Evolutionary conservation across 768 basidiomycete genomes (phyloP).

Genomic region (Grammothele lineata): DNA sequence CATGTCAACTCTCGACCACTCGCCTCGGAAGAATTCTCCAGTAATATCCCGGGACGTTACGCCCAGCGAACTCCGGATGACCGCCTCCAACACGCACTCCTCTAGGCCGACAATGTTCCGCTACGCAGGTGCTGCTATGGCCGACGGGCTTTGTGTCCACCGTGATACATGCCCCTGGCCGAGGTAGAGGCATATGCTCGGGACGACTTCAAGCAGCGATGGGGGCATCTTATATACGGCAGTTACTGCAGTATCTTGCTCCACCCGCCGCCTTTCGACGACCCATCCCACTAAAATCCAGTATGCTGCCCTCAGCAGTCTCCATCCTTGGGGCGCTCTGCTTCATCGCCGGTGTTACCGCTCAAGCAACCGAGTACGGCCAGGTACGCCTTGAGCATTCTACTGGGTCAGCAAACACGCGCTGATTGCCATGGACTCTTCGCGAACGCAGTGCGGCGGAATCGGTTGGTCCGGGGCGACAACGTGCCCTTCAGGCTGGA

Average conservation of each 20-base stretch:
- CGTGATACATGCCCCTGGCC: conserved; percentile 2
- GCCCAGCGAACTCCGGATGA: no score
- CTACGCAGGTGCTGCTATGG: no score
- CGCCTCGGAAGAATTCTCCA: no score
- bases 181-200: conserved; percentile 15
- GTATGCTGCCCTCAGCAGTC: conserved; percentile 12
- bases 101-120: no score
- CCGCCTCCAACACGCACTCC: no score
- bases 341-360: conserved; percentile 15
- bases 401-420: no score
- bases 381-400: conserved; percentile 14
- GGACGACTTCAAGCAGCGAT: neutral
- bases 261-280: no score
- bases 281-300: neutral
- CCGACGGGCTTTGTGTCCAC: no score
- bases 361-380: conserved; percentile 26
- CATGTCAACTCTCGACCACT: no score
- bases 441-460: conserved; percentile 42
- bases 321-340: conserved; percentile 16
- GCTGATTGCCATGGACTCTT: neutral
- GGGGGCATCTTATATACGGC: neutral
- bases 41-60: no score
- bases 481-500: conserved; percentile 42
- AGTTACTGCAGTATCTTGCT: neutral
- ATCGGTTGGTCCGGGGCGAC: conserved; percentile 50